A percentile compares a stretch with the other conserved stretches of the same genome.
Evolutionary conservation across 768 basidiomycete genomes (phyloP).

Genomic region (Leccinum obscurum): DNA sequence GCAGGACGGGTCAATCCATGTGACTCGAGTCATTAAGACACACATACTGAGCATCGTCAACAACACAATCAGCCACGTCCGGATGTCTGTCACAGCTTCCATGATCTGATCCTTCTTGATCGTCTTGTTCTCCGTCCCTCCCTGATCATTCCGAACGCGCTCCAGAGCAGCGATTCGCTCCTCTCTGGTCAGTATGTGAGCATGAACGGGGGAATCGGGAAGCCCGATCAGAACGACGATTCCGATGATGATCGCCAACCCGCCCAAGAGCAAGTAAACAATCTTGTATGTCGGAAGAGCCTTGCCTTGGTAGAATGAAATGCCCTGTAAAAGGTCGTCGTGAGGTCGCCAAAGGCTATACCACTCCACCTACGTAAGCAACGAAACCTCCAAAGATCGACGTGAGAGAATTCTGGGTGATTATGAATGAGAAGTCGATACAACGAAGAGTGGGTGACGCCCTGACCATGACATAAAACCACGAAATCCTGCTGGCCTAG

Average conservation of each 20-base stretch:
- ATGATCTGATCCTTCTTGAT: too few relatives aligned
- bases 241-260: constrained; percentile 59
- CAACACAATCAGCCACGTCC: too few relatives aligned
- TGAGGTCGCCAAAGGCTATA: background rate
- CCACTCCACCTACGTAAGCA: constrained; percentile 46
- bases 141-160: constrained; percentile 63
- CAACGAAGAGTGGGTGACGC: background rate
- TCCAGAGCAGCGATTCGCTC: constrained; percentile 65
- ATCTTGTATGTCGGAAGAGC: constrained; percentile 58
- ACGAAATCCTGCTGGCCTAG: constrained; percentile 57
- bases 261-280: constrained; percentile 60
- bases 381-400: constrained; percentile 63
- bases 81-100: too few relatives aligned
- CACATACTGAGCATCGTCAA: too few relatives aligned
- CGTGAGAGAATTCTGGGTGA: constrained; percentile 54
- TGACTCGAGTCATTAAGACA: too few relatives aligned
- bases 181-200: constrained; percentile 52
- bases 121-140: constrained; percentile 14
- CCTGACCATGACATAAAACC: constrained; percentile 65
- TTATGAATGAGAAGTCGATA: background rate
- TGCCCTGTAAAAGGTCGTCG: constrained; percentile 40
- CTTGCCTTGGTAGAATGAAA: constrained; percentile 53
- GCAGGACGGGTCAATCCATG: too few relatives aligned
- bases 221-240: constrained; percentile 56
- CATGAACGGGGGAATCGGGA: constrained; percentile 66